These are phyloP conservation scores for Gillenia trifoliata DNA, from an alignment of 306 rosid species.

Conservation along the genomic window DNA sequence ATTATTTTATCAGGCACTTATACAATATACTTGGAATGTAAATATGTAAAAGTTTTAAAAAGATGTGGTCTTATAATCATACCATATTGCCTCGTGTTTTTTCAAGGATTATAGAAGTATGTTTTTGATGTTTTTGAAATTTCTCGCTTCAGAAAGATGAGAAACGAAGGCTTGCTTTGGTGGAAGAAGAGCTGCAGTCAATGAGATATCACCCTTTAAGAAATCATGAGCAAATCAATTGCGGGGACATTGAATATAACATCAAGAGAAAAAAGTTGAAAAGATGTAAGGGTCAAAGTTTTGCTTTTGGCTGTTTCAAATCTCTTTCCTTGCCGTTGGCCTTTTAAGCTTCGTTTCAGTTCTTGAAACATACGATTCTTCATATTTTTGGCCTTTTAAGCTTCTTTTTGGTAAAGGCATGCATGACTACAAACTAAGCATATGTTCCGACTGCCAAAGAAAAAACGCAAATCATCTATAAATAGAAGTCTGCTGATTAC, in stretches of 20 bases:
- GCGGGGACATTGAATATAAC: conserved; percentile 16
- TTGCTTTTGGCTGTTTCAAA: background rate
- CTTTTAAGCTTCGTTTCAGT: background rate
- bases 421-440: background rate
- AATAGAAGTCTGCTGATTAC: background rate
- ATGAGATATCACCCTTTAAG: conserved; percentile 67
- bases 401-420: background rate
- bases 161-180: conserved; percentile 49
- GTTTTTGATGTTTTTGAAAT: background rate
- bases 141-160: conserved; percentile 51
- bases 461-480: background rate
- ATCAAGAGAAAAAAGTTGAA: conserved; percentile 42
- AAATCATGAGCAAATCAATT: conserved; percentile 19
- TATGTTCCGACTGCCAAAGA: background rate
- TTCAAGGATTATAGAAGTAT: background rate
- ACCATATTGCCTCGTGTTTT: background rate
- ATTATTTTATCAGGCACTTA: background rate
- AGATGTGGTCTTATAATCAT: background rate
- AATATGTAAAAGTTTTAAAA: background rate
- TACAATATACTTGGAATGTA: background rate
- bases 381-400: too few relatives aligned
- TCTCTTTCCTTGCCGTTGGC: background rate
- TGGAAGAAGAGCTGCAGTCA: conserved; percentile 53
- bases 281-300: conserved; percentile 33
- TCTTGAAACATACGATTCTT: background rate